Evolutionary conservation across 192 early-diverging fungal species (phyloP).

Genomic region (Coemansia aciculifera): DNA sequence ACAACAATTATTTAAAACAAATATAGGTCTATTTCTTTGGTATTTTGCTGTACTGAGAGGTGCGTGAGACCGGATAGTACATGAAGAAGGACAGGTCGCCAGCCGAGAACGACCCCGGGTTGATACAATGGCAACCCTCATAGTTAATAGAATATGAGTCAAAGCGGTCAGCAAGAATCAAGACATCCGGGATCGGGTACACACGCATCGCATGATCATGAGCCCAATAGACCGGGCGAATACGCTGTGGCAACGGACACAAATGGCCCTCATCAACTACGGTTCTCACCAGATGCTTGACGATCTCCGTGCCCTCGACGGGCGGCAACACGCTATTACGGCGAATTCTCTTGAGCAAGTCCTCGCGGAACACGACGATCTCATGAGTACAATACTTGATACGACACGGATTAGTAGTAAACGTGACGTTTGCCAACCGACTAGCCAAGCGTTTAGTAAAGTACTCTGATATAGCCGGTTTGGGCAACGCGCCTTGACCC

Average conservation of each 20-base stretch:
- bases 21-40: slow-evolving; percentile 14
- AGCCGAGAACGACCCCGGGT: slow-evolving; percentile 74
- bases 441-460: slow-evolving; percentile 64
- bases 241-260: slow-evolving; percentile 72
- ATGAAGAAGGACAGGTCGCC: slow-evolving; percentile 66
- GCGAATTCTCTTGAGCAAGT: slow-evolving; percentile 71
- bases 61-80: slow-evolving; percentile 69
- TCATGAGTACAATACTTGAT: slow-evolving; percentile 91
- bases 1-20: background rate
- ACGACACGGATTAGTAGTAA: slow-evolving; percentile 84
- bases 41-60: slow-evolving; percentile 53
- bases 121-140: slow-evolving; percentile 74
- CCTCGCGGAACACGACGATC: slow-evolving; percentile 87
- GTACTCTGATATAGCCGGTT: slow-evolving; percentile 69
- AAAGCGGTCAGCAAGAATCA: slow-evolving; percentile 84
- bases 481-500: slow-evolving; percentile 69
- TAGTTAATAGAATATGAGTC: slow-evolving; percentile 78
- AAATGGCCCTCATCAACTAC: slow-evolving; percentile 85
- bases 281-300: slow-evolving; percentile 68
- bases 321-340: slow-evolving; percentile 75
- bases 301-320: slow-evolving; percentile 46
- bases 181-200: slow-evolving; percentile 83
- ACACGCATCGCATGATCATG: slow-evolving; percentile 82
- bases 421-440: slow-evolving; percentile 62
- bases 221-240: slow-evolving; percentile 78